phyloP scores from a whole-genome alignment of 108 stramenopile genomes.

The Heterococcus sp. region DNA sequence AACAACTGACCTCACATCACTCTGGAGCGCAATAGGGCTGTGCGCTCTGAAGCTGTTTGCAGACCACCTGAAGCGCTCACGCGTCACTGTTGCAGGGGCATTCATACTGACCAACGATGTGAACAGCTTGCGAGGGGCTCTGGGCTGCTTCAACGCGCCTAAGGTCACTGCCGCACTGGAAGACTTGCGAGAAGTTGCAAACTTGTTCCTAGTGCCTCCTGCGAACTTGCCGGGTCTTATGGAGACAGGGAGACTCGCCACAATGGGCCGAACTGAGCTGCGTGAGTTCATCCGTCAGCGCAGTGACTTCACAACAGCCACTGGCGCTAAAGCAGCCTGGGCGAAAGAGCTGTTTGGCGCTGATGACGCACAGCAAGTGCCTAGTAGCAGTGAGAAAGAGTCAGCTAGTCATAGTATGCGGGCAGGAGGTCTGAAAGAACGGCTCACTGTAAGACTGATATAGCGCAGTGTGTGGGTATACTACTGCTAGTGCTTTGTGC shows the following conservation, averaged over 20 bases:
- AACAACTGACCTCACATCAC: constrained; percentile 7
- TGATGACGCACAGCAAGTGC: no score
- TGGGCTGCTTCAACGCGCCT: background rate
- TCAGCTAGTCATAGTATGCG: no score
- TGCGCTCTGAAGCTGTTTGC: constrained; percentile 6
- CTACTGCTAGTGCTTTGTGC: no score
- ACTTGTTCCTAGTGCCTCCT: constrained; percentile 37
- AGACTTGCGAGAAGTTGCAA: constrained; percentile 32
- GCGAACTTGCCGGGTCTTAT: constrained; percentile 32
- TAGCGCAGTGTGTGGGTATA: no score
- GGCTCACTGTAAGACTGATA: no score
- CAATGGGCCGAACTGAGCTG: constrained; percentile 23
- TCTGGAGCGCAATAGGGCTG: constrained; percentile 21
- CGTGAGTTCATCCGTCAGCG: constrained; percentile 26
- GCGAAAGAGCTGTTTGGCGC: constrained; percentile 25
- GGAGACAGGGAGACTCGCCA: constrained; percentile 27
- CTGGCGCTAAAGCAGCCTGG: constrained; percentile 19
- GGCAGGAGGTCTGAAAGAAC: no score
- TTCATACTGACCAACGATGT: constrained; percentile 37
- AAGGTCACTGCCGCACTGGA: constrained; percentile 17
- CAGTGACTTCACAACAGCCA: constrained; percentile 3
- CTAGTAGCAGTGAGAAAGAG: no score
- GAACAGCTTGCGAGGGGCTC: constrained; percentile 4
- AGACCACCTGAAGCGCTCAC: constrained; percentile 33
- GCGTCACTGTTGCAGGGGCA: constrained; percentile 32